A percentile compares a stretch with the other conserved stretches of the same genome.
phyloP scores from a whole-genome alignment of 2,329 filamentous ascomycete genomes.

The Knufia fluminis region DNA sequence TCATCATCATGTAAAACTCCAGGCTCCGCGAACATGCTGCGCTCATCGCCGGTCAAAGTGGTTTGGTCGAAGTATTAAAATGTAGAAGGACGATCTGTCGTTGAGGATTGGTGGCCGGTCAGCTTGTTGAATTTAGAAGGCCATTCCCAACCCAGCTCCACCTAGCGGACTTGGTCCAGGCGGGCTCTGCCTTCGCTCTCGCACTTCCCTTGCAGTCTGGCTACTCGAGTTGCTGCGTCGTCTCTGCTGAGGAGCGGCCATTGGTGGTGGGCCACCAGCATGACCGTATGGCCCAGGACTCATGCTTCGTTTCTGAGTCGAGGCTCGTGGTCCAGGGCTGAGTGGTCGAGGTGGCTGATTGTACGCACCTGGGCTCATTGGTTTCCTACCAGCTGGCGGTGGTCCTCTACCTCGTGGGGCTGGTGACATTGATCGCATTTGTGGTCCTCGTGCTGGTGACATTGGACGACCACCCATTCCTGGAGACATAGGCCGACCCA shows the following conservation, averaged over 20 bases:
- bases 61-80: not conserved
- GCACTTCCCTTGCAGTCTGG: constrained; percentile 26
- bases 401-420: not conserved
- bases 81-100: not conserved
- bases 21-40: no score
- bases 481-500: constrained; percentile 37
- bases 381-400: constrained; percentile 1
- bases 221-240: constrained; percentile 38
- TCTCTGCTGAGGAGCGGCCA: constrained; percentile 31
- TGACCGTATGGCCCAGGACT: constrained; percentile 38
- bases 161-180: constrained; percentile 22
- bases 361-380: constrained; percentile 20
- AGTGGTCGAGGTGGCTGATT: constrained; percentile 32
- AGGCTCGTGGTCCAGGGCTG: constrained; percentile 38
- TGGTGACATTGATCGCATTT: not conserved
- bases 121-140: constrained; percentile 2
- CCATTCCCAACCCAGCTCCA: constrained; percentile 6
- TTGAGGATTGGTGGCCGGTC: not conserved
- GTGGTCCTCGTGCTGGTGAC: no score
- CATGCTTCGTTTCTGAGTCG: constrained; percentile 34
- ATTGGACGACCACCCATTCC: constrained; percentile 20
- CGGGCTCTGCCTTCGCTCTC: constrained; percentile 33
- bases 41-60: not conserved
- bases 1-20: not conserved
- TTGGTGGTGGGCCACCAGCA: constrained; percentile 33